Evolutionary conservation across 352 stramenopile species (phyloP), one percentile per base, ranked within the genome.

Genomic region (Globisporangium okanoganense): DNA sequence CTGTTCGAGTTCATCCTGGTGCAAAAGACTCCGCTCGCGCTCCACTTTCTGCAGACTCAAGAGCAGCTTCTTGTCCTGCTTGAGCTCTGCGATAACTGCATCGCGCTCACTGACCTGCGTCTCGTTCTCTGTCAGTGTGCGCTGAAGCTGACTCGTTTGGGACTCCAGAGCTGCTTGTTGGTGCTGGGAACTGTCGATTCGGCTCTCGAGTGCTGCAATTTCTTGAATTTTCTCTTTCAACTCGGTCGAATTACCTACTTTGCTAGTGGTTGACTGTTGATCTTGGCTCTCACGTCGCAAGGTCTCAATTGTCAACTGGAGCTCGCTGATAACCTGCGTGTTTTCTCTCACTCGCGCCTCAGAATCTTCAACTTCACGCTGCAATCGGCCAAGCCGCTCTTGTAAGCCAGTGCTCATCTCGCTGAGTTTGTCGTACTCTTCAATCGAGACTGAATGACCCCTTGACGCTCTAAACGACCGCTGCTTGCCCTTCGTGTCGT

Each of bases 21-120:
- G 56, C 0, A 75, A 41, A 14, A 61, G 49, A 31, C 56, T 69
- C 5, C 58, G 58, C 2, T 70, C 68, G 45, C 60, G 70, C 58
- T 79, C 65, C 24, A 70, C 65, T 43, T 76, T 43, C 50, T 79
- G 70, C 48, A 78, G 61, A 45, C 67, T 77, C 45, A 47, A 40
- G 10, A 77, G 64, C 1, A 80, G 52, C 41, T 73, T 61, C 22
- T 75, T 78, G 14, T 72, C 70, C 10, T 76, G 70, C 31, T 79
- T 72, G 22, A 82, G 55, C 43, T 77, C 68, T 44, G 72, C 57
- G 53, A 81, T 63, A 2, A 50, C 65, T 5, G 56, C 67, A 57
- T 76, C 70, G 16, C 72, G 57, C 5, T 71, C 64, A 57, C 63
- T 43, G 5, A 72, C 66, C 33, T 70, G 71, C 2, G 49, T 38